Conservation (phyloP, 306 rosid genomes). For the Lagenaria siceraria region DNA sequence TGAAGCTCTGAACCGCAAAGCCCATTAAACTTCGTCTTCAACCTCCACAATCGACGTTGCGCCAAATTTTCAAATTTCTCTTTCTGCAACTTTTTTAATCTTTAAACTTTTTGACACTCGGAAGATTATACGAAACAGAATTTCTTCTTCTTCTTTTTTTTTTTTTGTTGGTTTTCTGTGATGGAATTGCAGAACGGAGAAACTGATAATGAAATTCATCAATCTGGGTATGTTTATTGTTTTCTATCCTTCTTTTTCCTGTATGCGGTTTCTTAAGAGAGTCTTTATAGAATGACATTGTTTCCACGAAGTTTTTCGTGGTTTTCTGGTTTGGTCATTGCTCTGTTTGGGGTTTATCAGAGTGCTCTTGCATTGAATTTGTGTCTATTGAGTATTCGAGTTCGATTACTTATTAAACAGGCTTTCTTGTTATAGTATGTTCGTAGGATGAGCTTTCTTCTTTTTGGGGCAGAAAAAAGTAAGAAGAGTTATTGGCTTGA, state of each 20-base stretch:
- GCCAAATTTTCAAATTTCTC: conserved; percentile 4
- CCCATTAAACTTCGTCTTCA: conserved; percentile 5
- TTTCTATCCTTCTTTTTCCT: background rate
- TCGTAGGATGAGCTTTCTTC: no score
- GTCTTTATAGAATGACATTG: background rate
- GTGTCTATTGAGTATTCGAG: background rate
- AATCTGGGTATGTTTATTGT: background rate
- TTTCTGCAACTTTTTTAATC: background rate
- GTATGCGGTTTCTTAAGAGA: background rate
- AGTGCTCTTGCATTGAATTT: no score
- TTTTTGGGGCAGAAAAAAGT: background rate
- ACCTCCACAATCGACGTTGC: background rate
- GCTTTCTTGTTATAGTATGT: background rate
- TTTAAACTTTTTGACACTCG: no score
- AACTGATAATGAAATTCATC: background rate
- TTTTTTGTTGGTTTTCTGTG: background rate
- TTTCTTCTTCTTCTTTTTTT: background rate
- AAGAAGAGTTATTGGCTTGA: background rate
- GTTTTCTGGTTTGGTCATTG: background rate
- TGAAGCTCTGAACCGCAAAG: conserved; percentile 8
- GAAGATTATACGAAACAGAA: background rate
- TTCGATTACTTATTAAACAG: background rate
- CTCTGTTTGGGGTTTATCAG: no score
- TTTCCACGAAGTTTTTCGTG: background rate
- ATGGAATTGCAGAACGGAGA: conserved; percentile 9